phyloP scores from a whole-genome alignment of 192 early-diverging fungal species.

The Haplosporangium gracile region DNA sequence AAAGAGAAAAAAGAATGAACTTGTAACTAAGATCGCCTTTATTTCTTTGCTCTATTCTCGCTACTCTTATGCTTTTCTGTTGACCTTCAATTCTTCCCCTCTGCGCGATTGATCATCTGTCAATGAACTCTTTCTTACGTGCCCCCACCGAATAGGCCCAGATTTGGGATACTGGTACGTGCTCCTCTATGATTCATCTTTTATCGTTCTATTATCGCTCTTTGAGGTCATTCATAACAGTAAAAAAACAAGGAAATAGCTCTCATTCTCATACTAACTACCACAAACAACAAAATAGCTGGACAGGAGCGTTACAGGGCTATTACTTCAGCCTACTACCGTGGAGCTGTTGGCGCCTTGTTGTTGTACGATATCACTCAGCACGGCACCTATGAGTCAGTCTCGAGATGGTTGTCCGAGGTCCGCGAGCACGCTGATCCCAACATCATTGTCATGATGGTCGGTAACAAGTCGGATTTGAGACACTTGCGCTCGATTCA shows the following conservation, averaged over 20 bases:
- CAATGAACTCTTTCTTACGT: neutral
- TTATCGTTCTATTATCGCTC: neutral
- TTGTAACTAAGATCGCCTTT: conserved; percentile 2
- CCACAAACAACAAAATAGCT: conserved; percentile 53
- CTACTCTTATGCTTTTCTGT: neutral
- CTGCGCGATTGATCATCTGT: neutral
- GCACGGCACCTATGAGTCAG: conserved; percentile 86
- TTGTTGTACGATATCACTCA: conserved; percentile 85
- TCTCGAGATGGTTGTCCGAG: conserved; percentile 96
- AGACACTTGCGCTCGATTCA: conserved; percentile 77
- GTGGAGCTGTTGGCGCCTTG: conserved; percentile 94
- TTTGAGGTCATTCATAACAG: neutral
- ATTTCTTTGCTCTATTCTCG: neutral
- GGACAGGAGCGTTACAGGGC: conserved; percentile 96
- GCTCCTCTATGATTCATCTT: neutral
- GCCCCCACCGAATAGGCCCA: conserved; percentile 52
- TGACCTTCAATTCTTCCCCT: neutral
- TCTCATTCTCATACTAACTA: conserved; percentile 24
- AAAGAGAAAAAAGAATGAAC: neutral
- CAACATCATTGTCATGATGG: conserved; percentile 94
- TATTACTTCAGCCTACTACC: conserved; percentile 90
- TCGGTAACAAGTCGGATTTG: conserved; percentile 97
- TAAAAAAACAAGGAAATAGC: conserved; percentile 61
- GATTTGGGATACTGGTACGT: conserved; percentile 82
- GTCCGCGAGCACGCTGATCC: conserved; percentile 96